phyloP scores from a whole-genome alignment of 2,329 filamentous ascomycete genomes.

The Neofusicoccum laricinum region DNA sequence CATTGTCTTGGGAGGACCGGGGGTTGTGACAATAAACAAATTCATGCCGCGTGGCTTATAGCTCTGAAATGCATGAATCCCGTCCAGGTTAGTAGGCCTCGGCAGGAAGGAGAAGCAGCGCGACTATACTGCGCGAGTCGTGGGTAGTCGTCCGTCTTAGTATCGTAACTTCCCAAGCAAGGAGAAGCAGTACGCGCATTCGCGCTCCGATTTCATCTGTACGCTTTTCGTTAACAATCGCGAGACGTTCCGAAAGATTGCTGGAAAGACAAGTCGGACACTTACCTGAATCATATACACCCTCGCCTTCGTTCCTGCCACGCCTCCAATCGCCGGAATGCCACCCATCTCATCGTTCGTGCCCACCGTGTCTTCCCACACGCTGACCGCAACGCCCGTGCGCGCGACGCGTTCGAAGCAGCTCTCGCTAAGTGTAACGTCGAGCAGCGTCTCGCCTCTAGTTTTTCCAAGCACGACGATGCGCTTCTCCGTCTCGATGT shows the following conservation, averaged over 20 bases:
- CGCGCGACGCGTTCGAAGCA: conserved; percentile 82
- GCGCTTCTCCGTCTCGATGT: conserved; percentile 68
- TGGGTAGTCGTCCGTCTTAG: conserved; percentile 21
- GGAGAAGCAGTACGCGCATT: conserved; percentile 49
- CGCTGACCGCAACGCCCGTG: conserved; percentile 82
- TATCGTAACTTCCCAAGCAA: conserved; percentile 51
- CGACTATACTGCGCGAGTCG: too few species aligned
- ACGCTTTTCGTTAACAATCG: conserved; percentile 12
- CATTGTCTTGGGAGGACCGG: too few species aligned
- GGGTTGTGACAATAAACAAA: neutral
- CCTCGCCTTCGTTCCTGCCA: conserved; percentile 51
- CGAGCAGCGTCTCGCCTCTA: conserved; percentile 66
- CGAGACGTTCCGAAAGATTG: neutral
- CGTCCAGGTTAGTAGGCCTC: neutral
- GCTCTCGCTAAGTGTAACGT: conserved; percentile 79
- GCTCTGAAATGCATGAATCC: neutral
- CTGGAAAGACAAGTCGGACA: conserved; percentile 8
- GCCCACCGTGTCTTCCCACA: conserved; percentile 65
- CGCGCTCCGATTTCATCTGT: conserved; percentile 45
- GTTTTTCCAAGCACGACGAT: conserved; percentile 74
- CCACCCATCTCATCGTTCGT: conserved; percentile 58
- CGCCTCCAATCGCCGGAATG: conserved; percentile 56
- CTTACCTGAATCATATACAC: conserved; percentile 63
- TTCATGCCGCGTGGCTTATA: neutral
- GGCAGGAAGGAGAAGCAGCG: neutral